Base-by-base conservation (phyloP, 192 early-diverging fungal genomes). In the Thamnidium elegans region DNA sequence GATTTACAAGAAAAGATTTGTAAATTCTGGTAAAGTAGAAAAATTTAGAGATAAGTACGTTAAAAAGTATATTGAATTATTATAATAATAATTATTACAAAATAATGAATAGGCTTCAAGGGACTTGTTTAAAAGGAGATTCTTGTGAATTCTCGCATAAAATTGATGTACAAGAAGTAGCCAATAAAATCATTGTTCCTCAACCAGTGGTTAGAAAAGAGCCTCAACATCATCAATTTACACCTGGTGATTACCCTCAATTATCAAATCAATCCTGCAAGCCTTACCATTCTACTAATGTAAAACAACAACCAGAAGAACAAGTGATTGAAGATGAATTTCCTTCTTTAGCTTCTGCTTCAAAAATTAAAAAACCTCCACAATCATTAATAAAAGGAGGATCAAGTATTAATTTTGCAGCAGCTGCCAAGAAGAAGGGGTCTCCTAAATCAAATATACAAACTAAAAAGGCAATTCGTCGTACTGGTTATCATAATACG, bases 1-100 rank as follows among this genome's bases (percentile, higher is more conserved):
- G 82, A 84, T 55, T 44, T 81, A 43, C 73, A 81, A 31, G 67
- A 69, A 13, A 79, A 74, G 63, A 67, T 79, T n/a, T 84, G 82
- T 58, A 84, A 84, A 62, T 84, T 81, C 50, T 84, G 82, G 82
- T 84, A 76, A 76, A 74, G 59, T 62, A 32, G 17, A 32, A 45
- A 6, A 26, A 48, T 17, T n/a, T 15, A 52, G 32, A n/a, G 47
- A 32, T 26, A 21, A 9, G 7, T 52, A 21, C 20, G 9, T 52
- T 17, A 2, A 10, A 9, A 32, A 26, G 26, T 26, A 3, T n/a
- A 26, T 26, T 26, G 26, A 26, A 26, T 26, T 26, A 30, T 17
- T 7, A 55, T 23, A 45, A 51, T 55, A 54, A 30, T 36, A 8
- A 50, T 32, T 9, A 15, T 7, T 19, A 20, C 39, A 44, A 20